Conservation (phyloP, 2,329 filamentous ascomycete genomes). For the Diplodia intermedia region DNA sequence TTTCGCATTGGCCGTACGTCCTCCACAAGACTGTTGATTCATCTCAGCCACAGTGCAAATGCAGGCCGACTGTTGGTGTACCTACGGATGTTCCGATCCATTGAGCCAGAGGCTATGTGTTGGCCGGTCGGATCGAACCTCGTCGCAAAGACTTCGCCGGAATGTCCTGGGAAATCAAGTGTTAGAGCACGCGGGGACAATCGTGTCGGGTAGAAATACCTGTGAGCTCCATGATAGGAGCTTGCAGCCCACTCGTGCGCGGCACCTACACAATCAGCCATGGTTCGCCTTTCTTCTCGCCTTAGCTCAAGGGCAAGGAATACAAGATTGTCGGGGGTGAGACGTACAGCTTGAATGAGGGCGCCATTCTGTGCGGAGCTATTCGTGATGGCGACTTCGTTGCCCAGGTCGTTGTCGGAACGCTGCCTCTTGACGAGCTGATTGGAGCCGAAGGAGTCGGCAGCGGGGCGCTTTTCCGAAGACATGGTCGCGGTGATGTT, state of each 20-base stretch:
- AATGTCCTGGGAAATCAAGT: conserved; percentile 58
- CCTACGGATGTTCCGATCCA: conserved; percentile 89
- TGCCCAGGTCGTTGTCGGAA: conserved; percentile 63
- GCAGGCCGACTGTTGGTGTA: conserved; percentile 36
- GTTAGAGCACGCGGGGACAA: conserved; percentile 7
- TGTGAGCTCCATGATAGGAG: conserved; percentile 91
- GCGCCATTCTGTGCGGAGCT: conserved; percentile 65
- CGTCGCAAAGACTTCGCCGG: conserved; percentile 86
- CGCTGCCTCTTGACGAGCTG: conserved; percentile 93
- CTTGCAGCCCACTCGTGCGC: conserved; percentile 81
- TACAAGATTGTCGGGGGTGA: not conserved
- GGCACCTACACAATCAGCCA: conserved; percentile 65
- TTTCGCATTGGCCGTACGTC: conserved; percentile 90
- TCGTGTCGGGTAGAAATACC: conserved; percentile 57
- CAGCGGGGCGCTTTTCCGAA: conserved; percentile 89
- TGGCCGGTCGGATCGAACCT: conserved; percentile 90
- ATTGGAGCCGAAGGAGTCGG: conserved; percentile 77
- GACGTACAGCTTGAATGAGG: conserved; percentile 70
- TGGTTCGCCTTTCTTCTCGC: conserved; percentile 33
- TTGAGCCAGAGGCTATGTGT: conserved; percentile 90
- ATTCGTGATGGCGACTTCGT: conserved; percentile 64
- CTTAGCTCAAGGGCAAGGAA: conserved; percentile 37
- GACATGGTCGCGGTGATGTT: conserved; percentile 67
- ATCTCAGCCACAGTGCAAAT: conserved; percentile 36
- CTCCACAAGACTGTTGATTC: conserved; percentile 79